These are phyloP conservation scores for Flueggea neowawraea DNA, from an alignment of 441 rosid species.

Conservation along the genomic window DNA sequence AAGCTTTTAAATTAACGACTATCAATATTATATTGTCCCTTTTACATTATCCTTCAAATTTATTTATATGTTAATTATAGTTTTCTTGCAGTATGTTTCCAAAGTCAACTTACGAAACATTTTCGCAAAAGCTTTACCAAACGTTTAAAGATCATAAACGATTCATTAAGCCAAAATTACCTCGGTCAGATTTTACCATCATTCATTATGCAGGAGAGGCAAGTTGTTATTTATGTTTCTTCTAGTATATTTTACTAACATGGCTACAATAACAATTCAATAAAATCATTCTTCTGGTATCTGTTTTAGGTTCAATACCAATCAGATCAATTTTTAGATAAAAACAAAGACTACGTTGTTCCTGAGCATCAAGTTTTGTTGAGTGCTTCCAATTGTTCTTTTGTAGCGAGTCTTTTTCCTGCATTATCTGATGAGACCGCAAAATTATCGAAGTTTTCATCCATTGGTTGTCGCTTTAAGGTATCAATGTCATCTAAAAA, in stretches of 20 bases:
- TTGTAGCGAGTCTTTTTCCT: conserved; percentile 77
- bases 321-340: conserved; percentile 81
- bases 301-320: conserved; percentile 82
- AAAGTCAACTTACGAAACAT: conserved; percentile 83
- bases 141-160: conserved; percentile 51
- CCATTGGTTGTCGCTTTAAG: conserved; percentile 88
- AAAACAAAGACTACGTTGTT: conserved; percentile 91
- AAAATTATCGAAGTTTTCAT: conserved; percentile 87
- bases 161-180: conserved; percentile 77
- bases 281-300: conserved; percentile 14
- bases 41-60: not conserved
- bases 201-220: conserved; percentile 98
- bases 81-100: conserved; percentile 87
- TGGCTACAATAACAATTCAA: conserved; percentile 17
- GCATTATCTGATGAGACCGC: conserved; percentile 50
- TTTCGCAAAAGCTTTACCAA: conserved; percentile 80
- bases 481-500: conserved; percentile 25
- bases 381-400: conserved; percentile 82
- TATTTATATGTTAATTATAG: not conserved
- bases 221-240: conserved; percentile 19
- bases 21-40: no score
- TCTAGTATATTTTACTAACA: not conserved
- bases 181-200: conserved; percentile 81
- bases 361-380: conserved; percentile 89
- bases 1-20: not conserved